Evolutionary conservation across 2,329 filamentous ascomycete genomes (phyloP).

Genomic region (Anisogramma anomala): DNA sequence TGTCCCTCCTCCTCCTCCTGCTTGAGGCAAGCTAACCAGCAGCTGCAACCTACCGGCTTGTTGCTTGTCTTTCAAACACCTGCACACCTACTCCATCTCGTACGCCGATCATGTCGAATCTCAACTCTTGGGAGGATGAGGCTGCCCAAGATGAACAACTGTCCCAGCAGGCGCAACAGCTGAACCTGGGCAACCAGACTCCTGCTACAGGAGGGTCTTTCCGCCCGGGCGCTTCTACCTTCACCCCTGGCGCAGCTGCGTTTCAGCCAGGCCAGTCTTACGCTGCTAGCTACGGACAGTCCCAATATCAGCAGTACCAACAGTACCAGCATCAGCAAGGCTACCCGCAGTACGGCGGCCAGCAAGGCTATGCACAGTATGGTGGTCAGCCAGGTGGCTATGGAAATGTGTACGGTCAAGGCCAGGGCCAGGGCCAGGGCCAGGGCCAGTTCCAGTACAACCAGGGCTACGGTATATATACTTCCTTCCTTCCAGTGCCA

Average conservation of each 20-base stretch:
- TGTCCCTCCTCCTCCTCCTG: too few relatives aligned
- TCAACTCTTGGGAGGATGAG: conserved; percentile 93
- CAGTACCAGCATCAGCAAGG: conserved; percentile 29
- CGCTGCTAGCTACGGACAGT: conserved; percentile 45
- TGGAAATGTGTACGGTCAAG: conserved; percentile 30
- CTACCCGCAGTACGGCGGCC: conserved; percentile 46
- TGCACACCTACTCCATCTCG: too few relatives aligned
- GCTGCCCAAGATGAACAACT: conserved; percentile 67
- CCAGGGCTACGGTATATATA: conserved; percentile 34
- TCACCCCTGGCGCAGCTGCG: conserved; percentile 58
- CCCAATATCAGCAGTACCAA: conserved; percentile 42
- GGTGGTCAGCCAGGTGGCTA: conserved; percentile 21
- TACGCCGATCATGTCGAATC: conserved; percentile 60
- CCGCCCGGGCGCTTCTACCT: conserved; percentile 55
- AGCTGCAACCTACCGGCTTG: too few relatives aligned
- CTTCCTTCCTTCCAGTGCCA: conserved; percentile 16
- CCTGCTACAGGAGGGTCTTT: conserved; percentile 39
- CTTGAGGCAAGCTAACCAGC: too few relatives aligned
- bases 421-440: too few relatives aligned
- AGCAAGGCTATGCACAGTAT: conserved; percentile 37
- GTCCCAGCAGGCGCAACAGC: conserved; percentile 62
- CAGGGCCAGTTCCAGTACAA: conserved; percentile 31
- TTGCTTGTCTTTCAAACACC: too few relatives aligned
- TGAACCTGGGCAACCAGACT: conserved; percentile 53
- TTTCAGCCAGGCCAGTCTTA: conserved; percentile 65